phyloP scores from a whole-genome alignment of 805 yeast species.

The Zygoascus biomembranicola region DNA sequence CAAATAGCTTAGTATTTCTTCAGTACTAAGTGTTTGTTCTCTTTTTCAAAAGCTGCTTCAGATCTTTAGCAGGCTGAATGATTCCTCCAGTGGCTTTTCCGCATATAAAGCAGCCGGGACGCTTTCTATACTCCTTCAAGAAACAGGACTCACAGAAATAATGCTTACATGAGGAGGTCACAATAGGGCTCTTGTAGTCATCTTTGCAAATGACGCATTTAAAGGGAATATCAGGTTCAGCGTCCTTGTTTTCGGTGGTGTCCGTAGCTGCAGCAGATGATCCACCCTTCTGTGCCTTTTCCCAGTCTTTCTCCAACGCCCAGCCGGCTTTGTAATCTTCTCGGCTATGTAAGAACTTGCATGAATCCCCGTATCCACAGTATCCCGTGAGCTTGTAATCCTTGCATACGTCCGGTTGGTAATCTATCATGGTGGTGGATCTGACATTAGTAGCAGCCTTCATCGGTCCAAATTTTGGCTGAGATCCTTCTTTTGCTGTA shows the following conservation, averaged over 20 bases:
- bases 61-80: conserved; percentile 41
- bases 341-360: conserved; percentile 87
- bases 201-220: conserved; percentile 54
- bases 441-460: conserved; percentile 41
- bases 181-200: conserved; percentile 48
- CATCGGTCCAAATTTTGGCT: conserved; percentile 30
- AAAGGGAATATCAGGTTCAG: conserved; percentile 39
- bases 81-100: conserved; percentile 52
- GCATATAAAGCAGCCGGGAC: conserved; percentile 48
- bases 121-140: conserved; percentile 36
- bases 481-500: conserved; percentile 1
- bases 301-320: conserved; percentile 69
- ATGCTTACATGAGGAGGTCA: conserved; percentile 49
- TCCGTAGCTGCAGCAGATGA: background rate
- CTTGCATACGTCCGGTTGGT: conserved; percentile 89
- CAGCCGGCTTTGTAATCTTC: conserved; percentile 73
- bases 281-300: conserved; percentile 21
- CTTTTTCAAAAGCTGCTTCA: conserved; percentile 6
- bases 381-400: conserved; percentile 86
- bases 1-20: too few relatives aligned
- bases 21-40: background rate
- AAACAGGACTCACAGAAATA: conserved; percentile 59
- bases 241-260: conserved; percentile 9
- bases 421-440: conserved; percentile 68
- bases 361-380: conserved; percentile 96